Evolutionary conservation across 768 basidiomycete species (phyloP).

Genomic region (Megacollybia marginata): DNA sequence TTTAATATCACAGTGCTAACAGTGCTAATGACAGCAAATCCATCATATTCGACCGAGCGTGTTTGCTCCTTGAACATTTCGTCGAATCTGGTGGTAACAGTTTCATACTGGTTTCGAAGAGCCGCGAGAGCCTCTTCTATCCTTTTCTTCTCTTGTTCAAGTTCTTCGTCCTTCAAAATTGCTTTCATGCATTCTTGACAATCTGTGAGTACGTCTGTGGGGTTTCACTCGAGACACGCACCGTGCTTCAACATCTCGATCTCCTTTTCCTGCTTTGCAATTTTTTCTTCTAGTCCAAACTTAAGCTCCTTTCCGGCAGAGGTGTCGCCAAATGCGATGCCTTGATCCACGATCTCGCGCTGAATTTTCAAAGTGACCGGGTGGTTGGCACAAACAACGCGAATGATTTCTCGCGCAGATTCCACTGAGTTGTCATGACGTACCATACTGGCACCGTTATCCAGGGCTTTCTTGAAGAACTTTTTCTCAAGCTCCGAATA

Average conservation of each 20-base stretch:
- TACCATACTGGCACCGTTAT: constrained; percentile 30
- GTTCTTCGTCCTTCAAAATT: too few relatives aligned
- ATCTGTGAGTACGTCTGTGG: too few relatives aligned
- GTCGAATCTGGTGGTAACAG: too few relatives aligned
- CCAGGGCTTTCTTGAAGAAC: constrained; percentile 37
- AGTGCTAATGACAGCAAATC: too few relatives aligned
- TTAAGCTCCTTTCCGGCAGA: constrained; percentile 46
- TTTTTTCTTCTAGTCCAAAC: constrained; percentile 40
- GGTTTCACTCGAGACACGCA: neutral
- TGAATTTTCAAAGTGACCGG: constrained; percentile 46
- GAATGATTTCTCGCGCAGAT: constrained; percentile 36
- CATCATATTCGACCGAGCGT: too few relatives aligned
- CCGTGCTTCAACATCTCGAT: constrained; percentile 33
- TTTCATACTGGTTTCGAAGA: too few relatives aligned
- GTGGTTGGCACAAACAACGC: constrained; percentile 29
- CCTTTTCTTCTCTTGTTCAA: too few relatives aligned
- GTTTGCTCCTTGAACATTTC: too few relatives aligned
- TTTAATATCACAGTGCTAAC: too few relatives aligned
- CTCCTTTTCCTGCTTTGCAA: constrained; percentile 39
- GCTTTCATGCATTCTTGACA: too few relatives aligned
- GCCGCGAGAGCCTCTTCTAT: too few relatives aligned
- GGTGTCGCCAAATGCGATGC: constrained; percentile 41
- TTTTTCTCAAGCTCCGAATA: constrained; percentile 15
- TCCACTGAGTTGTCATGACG: constrained; percentile 27
- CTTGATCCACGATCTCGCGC: constrained; percentile 44